These are phyloP conservation scores for Coniella lustricola DNA, from an alignment of 2,329 filamentous ascomycete genomes.

Conservation along the genomic window DNA sequence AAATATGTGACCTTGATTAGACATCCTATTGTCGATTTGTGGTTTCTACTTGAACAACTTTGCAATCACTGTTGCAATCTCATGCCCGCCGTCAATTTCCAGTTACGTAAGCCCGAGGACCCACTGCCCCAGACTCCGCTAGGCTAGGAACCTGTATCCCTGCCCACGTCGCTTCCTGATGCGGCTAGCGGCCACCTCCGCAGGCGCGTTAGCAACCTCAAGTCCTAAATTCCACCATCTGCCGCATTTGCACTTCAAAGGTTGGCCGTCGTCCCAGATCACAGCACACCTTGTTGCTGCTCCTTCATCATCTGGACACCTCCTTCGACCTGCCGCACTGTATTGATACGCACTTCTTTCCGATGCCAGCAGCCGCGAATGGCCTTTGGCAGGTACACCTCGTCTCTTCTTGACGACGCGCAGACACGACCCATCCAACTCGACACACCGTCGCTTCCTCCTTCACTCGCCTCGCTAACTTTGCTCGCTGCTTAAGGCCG, in stretches of 20 bases:
- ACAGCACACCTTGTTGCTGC: not conserved
- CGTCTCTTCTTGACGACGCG: conserved; percentile 16
- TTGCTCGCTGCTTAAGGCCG: not conserved
- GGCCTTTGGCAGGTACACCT: conserved; percentile 7
- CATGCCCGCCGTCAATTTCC: not conserved
- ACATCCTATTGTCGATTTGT: no score
- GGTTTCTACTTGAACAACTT: no score
- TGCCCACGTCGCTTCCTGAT: conserved; percentile 6
- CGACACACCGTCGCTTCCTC: not conserved
- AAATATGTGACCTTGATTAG: no score
- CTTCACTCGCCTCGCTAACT: no score
- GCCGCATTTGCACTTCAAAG: conserved; percentile 7
- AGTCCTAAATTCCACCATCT: conserved; percentile 12
- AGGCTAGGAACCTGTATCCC: conserved; percentile 17
- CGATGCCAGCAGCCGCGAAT: conserved; percentile 12
- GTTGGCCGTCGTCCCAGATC: no score
- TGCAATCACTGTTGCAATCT: no score
- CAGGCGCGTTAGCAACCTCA: conserved; percentile 14
- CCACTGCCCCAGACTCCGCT: not conserved
- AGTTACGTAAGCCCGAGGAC: not conserved
- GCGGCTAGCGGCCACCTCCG: conserved; percentile 6
- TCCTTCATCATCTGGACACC: not conserved
- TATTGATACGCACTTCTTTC: conserved; percentile 6
- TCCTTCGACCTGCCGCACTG: not conserved
- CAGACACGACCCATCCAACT: conserved; percentile 1